phyloP scores from a whole-genome alignment of 441 rosid genomes.

The California macrophylla region DNA sequence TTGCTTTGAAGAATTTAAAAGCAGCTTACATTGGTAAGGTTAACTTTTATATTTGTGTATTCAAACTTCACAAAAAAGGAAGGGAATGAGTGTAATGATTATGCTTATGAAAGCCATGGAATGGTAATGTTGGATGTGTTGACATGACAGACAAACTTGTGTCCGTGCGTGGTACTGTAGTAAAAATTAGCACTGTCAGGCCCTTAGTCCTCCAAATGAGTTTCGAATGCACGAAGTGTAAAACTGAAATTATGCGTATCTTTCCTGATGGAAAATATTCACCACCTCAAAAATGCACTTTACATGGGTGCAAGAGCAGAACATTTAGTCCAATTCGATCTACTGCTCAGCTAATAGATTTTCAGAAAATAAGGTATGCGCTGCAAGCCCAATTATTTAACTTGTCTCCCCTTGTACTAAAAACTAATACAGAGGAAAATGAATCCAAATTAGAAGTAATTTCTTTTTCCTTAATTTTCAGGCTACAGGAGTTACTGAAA shows the following conservation, averaged over 20 bases:
- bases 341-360: slow-evolving; percentile 68
- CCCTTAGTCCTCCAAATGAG: slow-evolving; percentile 73
- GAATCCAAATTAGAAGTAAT: not conserved
- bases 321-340: slow-evolving; percentile 66
- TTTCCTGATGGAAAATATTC: slow-evolving; percentile 91
- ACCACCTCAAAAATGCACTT: slow-evolving; percentile 59
- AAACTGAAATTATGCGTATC: slow-evolving; percentile 41
- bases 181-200: slow-evolving; percentile 85
- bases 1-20: slow-evolving; percentile 74
- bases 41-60: not conserved
- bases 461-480: slow-evolving; percentile 18
- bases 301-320: slow-evolving; percentile 84
- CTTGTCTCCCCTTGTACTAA: not conserved
- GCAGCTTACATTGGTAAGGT: slow-evolving; percentile 88
- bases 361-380: slow-evolving; percentile 83
- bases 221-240: slow-evolving; percentile 75
- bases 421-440: not conserved
- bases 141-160: slow-evolving; percentile 74
- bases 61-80: not conserved
- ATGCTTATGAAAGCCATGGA: not conserved
- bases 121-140: slow-evolving; percentile 13
- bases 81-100: not conserved
- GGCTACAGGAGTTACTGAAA: slow-evolving; percentile 74
- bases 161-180: slow-evolving; percentile 78
- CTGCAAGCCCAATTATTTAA: not conserved